Conservation (phyloP, 2,329 filamentous ascomycete genomes). For the Zalaria obscura region DNA sequence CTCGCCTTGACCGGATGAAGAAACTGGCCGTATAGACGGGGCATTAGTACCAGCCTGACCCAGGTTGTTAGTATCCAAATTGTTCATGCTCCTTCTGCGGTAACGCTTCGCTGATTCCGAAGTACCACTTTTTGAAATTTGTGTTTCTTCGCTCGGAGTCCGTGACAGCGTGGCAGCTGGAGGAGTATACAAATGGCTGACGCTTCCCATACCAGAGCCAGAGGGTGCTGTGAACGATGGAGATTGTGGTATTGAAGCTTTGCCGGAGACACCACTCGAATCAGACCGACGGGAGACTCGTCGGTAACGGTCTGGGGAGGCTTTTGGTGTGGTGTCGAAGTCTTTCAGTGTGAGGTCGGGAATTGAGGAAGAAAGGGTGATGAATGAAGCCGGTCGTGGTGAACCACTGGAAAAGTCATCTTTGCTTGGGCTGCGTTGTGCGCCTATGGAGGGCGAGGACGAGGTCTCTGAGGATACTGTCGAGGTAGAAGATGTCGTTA, state of each 20-base stretch:
- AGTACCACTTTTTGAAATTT: conserved; percentile 41
- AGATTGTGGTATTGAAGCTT: conserved; percentile 15
- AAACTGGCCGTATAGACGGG: conserved; percentile 11
- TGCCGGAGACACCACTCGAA: conserved; percentile 24
- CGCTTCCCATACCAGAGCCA: conserved; percentile 39
- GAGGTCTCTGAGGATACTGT: conserved; percentile 19
- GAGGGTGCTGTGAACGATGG: conserved; percentile 28
- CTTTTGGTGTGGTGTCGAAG: conserved; percentile 47
- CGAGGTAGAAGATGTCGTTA: conserved; percentile 38
- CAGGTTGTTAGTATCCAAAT: conserved; percentile 31
- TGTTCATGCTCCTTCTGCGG: conserved; percentile 70
- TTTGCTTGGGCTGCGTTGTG: conserved; percentile 10
- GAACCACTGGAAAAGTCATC: conserved; percentile 17
- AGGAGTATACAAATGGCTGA: conserved; percentile 37
- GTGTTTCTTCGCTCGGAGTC: conserved; percentile 51
- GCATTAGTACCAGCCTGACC: conserved; percentile 7
- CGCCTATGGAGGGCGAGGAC: background rate
- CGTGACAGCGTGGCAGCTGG: conserved; percentile 10
- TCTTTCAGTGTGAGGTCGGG: conserved; percentile 41
- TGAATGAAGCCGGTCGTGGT: conserved; percentile 20
- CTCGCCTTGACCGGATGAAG: conserved; percentile 9
- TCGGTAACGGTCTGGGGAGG: conserved; percentile 72
- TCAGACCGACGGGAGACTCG: conserved; percentile 45
- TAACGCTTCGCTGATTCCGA: conserved; percentile 61
- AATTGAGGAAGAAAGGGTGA: conserved; percentile 35